Evolutionary conservation across 169 alveolate species (phyloP), one percentile per base, ranked within the genome.

Genomic region (Theileria luwenshuni): DNA sequence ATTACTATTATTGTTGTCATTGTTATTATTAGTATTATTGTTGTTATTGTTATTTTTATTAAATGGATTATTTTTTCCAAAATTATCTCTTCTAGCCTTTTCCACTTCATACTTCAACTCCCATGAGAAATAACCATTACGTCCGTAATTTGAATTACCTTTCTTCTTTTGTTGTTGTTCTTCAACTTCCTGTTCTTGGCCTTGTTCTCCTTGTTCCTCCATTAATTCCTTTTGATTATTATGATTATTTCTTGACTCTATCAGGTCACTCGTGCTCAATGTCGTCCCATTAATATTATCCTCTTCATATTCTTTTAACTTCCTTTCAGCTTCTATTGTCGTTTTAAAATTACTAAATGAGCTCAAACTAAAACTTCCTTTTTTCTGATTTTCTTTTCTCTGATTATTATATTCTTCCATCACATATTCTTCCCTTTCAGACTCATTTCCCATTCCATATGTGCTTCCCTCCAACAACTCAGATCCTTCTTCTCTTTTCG

Each of bases 251-350:
- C 61, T 25, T 10, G 61, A 25, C 30, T 60, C 69, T 21, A 60
- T 28, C 25, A 33, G 30, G 30, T 60, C 56, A 25, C 69, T 33
- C 28, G 56, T 33, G 56, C 69, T 33, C 28, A 60, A 10, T 13
- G 69, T 33, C 30, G 42, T 60, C 28, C 69, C 69, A 10, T 42
- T 60, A 28, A 60, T 30, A 10, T 60, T 28, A 6, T 33, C 27
- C 8, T 38, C 45, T 38, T 10, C 45, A 5, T 38, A 5, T 5
- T 38, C 45, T 5, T 38, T 10, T 10, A n/a, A n/a, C n/a, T n/a
- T n/a, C n/a, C n/a, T n/a, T n/a, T n/a, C n/a, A n/a, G n/a, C n/a
- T n/a, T n/a, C n/a, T n/a, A n/a, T n/a, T n/a, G n/a, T n/a, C n/a
- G n/a, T n/a, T n/a, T n/a, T 38, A 10, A 38, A 38, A 10, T 10